Percentiles rank a stretch among this genome's conserved stretches.
Conservation (phyloP, 257 asterid species). For the Buddleja alternifolia region DNA sequence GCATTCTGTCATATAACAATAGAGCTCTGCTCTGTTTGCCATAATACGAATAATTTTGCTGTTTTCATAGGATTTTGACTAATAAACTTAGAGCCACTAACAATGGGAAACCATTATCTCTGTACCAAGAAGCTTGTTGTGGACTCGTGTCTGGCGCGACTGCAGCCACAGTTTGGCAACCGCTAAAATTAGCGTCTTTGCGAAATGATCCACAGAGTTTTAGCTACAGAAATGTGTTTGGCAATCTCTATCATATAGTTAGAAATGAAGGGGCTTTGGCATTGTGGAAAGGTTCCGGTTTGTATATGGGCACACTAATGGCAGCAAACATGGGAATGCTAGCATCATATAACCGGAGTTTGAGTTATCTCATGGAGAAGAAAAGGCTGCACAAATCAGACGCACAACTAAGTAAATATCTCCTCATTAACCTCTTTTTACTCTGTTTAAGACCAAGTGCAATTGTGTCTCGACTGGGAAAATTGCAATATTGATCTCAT, state of each 20-base stretch:
- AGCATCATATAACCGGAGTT: constrained; percentile 8
- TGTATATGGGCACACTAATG: not conserved
- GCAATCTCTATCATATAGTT: not conserved
- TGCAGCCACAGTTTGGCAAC: constrained; percentile 6
- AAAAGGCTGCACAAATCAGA: not conserved
- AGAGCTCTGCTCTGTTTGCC: too few relatives aligned
- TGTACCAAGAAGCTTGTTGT: constrained; percentile 26
- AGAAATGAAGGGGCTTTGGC: not conserved
- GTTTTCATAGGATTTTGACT: constrained; percentile 8
- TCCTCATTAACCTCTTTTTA: not conserved
- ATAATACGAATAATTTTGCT: not conserved
- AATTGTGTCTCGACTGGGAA: too few relatives aligned
- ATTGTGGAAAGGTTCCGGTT: constrained; percentile 19
- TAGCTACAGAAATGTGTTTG: not conserved
- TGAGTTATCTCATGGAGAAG: not conserved
- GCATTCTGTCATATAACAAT: too few relatives aligned
- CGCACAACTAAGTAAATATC: not conserved
- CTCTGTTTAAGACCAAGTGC: too few relatives aligned
- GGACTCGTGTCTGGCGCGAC: constrained; percentile 17
- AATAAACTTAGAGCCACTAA: not conserved
- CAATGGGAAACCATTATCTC: not conserved
- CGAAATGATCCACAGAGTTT: not conserved
- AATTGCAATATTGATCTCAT: too few relatives aligned
- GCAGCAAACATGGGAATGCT: not conserved
- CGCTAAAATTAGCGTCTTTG: not conserved